Evolutionary conservation across 2,329 filamentous ascomycete genomes (phyloP).

Genomic region (Aspergillus sp.): DNA sequence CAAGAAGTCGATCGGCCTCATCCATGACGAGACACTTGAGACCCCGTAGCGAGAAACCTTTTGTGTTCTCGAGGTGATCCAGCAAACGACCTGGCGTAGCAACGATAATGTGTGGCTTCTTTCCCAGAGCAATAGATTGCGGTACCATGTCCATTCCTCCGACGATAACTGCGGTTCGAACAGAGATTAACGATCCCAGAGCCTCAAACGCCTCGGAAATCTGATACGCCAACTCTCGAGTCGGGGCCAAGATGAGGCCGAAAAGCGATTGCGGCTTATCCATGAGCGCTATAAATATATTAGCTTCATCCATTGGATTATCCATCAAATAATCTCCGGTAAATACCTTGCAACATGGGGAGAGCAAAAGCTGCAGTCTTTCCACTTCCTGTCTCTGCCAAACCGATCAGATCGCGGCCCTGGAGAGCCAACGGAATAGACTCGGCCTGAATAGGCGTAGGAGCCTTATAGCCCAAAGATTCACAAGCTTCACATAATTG

Average conservation of each 20-base stretch:
- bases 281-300: conserved; percentile 57
- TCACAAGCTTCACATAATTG: conserved; percentile 84
- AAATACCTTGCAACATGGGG: conserved; percentile 70
- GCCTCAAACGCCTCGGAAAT: conserved; percentile 86
- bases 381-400: conserved; percentile 92
- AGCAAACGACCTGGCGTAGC: conserved; percentile 85
- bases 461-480: conserved; percentile 72
- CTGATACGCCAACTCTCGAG: conserved; percentile 87
- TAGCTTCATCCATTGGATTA: neutral
- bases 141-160: conserved; percentile 95
- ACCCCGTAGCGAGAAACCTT: conserved; percentile 79
- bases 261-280: conserved; percentile 82
- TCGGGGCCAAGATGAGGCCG: conserved; percentile 86
- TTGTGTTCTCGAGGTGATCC: conserved; percentile 94
- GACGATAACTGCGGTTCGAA: conserved; percentile 79
- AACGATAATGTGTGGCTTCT: conserved; percentile 90
- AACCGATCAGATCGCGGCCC: conserved; percentile 81
- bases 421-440: conserved; percentile 77
- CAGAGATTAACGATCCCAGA: conserved; percentile 79
- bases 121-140: conserved; percentile 85
- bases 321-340: neutral
- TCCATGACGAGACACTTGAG: conserved; percentile 92
- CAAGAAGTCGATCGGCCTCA: conserved; percentile 85
- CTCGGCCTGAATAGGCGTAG: conserved; percentile 84
- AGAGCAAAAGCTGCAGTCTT: conserved; percentile 95